These are phyloP conservation scores for Candida argentea DNA, from an alignment of 805 yeast genomes.

Conservation along the genomic window DNA sequence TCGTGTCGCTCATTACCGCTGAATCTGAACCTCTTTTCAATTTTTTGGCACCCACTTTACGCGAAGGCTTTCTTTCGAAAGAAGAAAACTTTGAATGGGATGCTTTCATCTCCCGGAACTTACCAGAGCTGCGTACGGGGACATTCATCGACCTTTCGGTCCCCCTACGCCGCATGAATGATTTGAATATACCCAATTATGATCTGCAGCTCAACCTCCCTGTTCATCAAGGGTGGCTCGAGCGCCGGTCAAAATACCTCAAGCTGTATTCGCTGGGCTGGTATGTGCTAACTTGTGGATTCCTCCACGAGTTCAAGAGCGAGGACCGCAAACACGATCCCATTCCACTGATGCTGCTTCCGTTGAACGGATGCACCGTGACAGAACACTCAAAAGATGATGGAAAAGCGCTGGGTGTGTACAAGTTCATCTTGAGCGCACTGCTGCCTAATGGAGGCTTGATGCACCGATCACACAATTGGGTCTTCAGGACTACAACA, in stretches of 20 bases:
- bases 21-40: conserved; percentile 67
- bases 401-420: conserved; percentile 41
- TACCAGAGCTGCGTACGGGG: conserved; percentile 27
- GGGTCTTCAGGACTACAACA: conserved; percentile 90
- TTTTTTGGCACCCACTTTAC: conserved; percentile 50
- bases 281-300: conserved; percentile 84
- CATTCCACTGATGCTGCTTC: conserved; percentile 71
- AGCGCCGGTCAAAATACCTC: conserved; percentile 82
- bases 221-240: conserved; percentile 71
- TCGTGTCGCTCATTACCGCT: conserved; percentile 60
- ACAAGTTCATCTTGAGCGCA: conserved; percentile 72
- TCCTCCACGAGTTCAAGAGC: conserved; percentile 82
- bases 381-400: conserved; percentile 76
- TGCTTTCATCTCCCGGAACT: conserved; percentile 63
- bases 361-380: conserved; percentile 70
- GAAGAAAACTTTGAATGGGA: conserved; percentile 87
- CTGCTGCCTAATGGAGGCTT: conserved; percentile 63
- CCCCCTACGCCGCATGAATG: conserved; percentile 28
- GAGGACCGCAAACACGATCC: conserved; percentile 75
- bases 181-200: conserved; percentile 57
- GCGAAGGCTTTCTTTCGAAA: conserved; percentile 57
- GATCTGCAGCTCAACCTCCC: conserved; percentile 54
- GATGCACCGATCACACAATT: conserved; percentile 75
- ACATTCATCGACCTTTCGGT: conserved; percentile 32
- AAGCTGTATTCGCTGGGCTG: conserved; percentile 87